Evolutionary conservation across 441 rosid genomes (phyloP).

Genomic region (Monsonia emarginata): DNA sequence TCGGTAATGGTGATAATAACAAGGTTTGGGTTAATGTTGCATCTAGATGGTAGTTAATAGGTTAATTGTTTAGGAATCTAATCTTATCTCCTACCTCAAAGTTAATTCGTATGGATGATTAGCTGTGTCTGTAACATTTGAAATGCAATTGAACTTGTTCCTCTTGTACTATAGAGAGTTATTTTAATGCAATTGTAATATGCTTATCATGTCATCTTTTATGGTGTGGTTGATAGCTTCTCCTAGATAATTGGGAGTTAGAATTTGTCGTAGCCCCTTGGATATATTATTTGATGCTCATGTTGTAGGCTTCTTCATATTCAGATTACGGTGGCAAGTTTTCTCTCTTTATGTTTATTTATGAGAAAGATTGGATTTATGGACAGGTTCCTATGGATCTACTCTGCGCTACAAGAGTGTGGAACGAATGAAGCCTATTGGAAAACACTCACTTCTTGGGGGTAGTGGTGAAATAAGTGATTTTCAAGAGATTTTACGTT

Average conservation of each 20-base stretch:
- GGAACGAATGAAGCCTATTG: conserved; percentile 73
- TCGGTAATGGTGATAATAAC: not conserved
- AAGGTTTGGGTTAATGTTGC: not conserved
- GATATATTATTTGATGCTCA: not conserved
- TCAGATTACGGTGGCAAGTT: not conserved
- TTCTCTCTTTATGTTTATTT: not conserved
- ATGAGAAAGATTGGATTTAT: not conserved
- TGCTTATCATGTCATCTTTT: not conserved
- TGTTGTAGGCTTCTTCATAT: not conserved
- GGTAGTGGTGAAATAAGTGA: conserved; percentile 95
- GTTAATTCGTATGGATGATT: not conserved
- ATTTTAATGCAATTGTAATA: not conserved
- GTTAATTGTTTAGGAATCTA: not conserved
- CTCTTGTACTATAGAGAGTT: not conserved
- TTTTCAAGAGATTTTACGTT: conserved; percentile 79
- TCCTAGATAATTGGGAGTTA: not conserved
- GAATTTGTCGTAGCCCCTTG: not conserved
- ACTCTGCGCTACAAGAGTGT: conserved; percentile 82
- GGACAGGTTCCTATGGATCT: conserved; percentile 85
- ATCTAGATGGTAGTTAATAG: not conserved
- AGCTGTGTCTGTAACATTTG: not conserved
- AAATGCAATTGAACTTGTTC: not conserved
- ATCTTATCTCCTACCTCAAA: not conserved
- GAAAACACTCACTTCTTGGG: conserved; percentile 90
- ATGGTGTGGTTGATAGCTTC: not conserved